Conservation (phyloP, 2,329 filamentous ascomycete genomes). For the Fusarium vanettenii region DNA sequence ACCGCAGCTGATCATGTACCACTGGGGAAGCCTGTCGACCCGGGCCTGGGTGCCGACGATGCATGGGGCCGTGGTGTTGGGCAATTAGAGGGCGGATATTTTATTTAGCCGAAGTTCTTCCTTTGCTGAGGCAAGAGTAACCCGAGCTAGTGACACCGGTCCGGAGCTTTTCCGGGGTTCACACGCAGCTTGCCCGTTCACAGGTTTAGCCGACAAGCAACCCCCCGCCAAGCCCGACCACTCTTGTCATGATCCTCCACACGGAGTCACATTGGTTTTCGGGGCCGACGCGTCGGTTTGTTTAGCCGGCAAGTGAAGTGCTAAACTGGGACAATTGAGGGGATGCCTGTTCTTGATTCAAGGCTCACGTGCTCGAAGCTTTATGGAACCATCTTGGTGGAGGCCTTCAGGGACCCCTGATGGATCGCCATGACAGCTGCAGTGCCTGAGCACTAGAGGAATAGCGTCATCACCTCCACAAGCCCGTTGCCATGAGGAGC, state of each 20-base stretch:
- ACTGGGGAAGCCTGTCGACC: constrained; percentile 14
- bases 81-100: constrained; percentile 27
- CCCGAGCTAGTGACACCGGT: neutral
- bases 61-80: constrained; percentile 24
- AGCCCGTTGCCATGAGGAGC: neutral
- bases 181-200: constrained; percentile 24
- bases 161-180: constrained; percentile 31
- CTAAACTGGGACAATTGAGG: neutral
- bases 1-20: neutral
- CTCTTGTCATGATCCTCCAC: neutral
- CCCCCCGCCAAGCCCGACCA: neutral
- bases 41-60: constrained; percentile 2
- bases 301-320: neutral
- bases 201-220: neutral
- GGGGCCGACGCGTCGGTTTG: neutral
- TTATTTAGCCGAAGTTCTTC: constrained; percentile 13
- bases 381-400: constrained; percentile 14
- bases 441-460: constrained; percentile 24
- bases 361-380: neutral
- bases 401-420: constrained; percentile 25
- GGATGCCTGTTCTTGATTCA: constrained; percentile 7
- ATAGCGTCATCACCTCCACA: constrained; percentile 20
- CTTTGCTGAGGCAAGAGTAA: constrained; percentile 14
- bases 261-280: neutral
- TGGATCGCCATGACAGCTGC: constrained; percentile 38